Evolutionary conservation across 1,284 basidiomycete genomes (phyloP).

Genomic region (Spongispora temasekensis): DNA sequence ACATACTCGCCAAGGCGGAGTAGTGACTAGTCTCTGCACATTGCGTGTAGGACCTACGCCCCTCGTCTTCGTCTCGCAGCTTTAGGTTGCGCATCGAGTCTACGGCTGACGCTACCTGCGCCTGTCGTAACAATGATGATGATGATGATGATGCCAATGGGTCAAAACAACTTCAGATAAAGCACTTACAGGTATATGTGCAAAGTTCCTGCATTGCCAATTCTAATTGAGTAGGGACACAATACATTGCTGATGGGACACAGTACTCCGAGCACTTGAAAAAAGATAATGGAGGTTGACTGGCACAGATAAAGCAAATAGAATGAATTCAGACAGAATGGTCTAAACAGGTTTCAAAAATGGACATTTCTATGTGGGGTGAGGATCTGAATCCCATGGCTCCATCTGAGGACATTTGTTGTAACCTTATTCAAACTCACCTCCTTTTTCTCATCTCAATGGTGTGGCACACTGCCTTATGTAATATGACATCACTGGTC

Average conservation of each 20-base stretch:
- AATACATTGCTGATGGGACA: neutral
- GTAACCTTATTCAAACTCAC: too few species aligned
- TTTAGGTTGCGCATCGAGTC: too few species aligned
- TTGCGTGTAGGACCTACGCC: too few species aligned
- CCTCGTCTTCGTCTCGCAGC: too few species aligned
- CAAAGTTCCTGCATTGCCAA: neutral
- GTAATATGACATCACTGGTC: too few species aligned
- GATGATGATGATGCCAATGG: neutral
- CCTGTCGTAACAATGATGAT: neutral
- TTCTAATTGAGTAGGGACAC: neutral
- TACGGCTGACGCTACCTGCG: too few species aligned
- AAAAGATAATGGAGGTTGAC: neutral
- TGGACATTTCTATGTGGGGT: neutral
- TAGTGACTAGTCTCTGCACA: too few species aligned
- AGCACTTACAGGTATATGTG: neutral
- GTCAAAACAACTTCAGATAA: neutral
- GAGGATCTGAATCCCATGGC: neutral
- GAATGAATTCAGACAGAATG: neutral
- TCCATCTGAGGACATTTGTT: neutral
- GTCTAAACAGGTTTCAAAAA: neutral
- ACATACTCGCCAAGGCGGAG: too few species aligned
- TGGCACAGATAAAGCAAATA: neutral
- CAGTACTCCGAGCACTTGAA: neutral
- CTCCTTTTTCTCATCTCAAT: too few species aligned
- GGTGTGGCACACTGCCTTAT: too few species aligned